Evolutionary conservation across 345 rosid genomes (phyloP).

Genomic region (Rhodamnia argentea): DNA sequence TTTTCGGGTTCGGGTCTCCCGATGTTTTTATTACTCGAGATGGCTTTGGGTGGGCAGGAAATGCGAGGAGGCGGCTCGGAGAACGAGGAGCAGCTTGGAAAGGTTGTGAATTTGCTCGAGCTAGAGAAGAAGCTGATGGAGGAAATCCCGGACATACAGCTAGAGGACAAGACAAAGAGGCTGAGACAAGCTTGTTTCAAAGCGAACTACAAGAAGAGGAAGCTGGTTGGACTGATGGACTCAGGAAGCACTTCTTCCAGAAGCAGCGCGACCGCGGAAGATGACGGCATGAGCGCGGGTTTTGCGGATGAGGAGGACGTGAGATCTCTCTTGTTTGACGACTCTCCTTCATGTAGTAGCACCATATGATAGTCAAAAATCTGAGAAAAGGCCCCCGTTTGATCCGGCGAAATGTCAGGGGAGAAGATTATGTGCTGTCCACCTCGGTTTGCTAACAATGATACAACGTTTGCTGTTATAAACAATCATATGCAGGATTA

Average conservation of each 20-base stretch:
- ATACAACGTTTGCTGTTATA: background rate
- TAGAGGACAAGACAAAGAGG: slow-evolving; percentile 48
- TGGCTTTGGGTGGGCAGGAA: background rate
- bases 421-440: background rate
- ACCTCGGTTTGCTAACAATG: background rate
- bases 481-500: background rate
- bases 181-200: slow-evolving; percentile 79
- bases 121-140: slow-evolving; percentile 57
- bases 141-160: slow-evolving; percentile 41
- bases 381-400: background rate
- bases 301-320: background rate
- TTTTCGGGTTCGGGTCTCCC: background rate
- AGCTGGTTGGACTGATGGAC: background rate
- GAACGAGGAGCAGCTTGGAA: slow-evolving; percentile 10
- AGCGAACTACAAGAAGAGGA: slow-evolving; percentile 66
- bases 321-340: background rate
- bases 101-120: slow-evolving; percentile 45
- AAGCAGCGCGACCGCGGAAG: background rate
- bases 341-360: background rate
- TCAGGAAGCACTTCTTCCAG: background rate
- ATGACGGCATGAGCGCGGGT: background rate
- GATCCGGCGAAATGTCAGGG: background rate
- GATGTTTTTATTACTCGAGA: background rate
- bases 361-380: background rate
- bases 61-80: slow-evolving; percentile 3